phyloP scores from a whole-genome alignment of 2,329 filamentous ascomycete species.

The Ophiostoma fasciatum region DNA sequence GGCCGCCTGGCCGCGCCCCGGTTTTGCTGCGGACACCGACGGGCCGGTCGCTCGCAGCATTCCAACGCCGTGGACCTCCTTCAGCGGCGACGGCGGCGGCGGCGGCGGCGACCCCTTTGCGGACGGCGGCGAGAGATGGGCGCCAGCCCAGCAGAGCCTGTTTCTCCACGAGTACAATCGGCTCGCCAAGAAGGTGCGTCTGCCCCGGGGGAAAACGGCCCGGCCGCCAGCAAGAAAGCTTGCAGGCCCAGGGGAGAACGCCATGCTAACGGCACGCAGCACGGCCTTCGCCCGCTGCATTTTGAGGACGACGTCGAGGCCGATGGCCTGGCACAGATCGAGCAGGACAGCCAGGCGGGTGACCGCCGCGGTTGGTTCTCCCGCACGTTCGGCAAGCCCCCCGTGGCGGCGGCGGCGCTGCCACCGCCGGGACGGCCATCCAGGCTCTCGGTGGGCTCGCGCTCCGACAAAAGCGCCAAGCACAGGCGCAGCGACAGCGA shows the following conservation, averaged over 20 bases:
- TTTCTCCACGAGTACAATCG: slow-evolving; percentile 46
- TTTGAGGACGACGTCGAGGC: slow-evolving; percentile 19
- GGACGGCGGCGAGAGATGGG: slow-evolving; percentile 34
- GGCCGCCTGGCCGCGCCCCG: not conserved
- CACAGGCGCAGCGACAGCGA: slow-evolving; percentile 42
- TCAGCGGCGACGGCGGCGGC: slow-evolving; percentile 38
- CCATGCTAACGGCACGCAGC: slow-evolving; percentile 25
- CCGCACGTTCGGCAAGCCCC: slow-evolving; percentile 18
- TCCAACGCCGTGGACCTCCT: slow-evolving; percentile 44
- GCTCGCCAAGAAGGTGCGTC: slow-evolving; percentile 38
- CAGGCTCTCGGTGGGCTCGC: slow-evolving; percentile 14
- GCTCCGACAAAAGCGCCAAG: slow-evolving; percentile 18
- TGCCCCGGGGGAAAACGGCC: too few species aligned
- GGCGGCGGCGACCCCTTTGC: slow-evolving; percentile 23
- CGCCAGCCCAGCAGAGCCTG: slow-evolving; percentile 20
- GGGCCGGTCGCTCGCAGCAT: slow-evolving; percentile 15
- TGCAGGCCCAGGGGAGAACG: too few species aligned
- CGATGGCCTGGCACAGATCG: not conserved
- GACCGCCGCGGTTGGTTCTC: slow-evolving; percentile 18
- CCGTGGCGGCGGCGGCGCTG: slow-evolving; percentile 11
- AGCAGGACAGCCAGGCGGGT: slow-evolving; percentile 5
- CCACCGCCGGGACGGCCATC: slow-evolving; percentile 7
- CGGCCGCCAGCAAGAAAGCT: too few species aligned
- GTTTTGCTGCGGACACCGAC: not conserved
- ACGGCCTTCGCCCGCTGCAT: slow-evolving; percentile 32